A percentile compares a stretch with the other conserved stretches of the same genome.
Conservation (phyloP, 495 filamentous ascomycete genomes). For the Podospora didyma region DNA sequence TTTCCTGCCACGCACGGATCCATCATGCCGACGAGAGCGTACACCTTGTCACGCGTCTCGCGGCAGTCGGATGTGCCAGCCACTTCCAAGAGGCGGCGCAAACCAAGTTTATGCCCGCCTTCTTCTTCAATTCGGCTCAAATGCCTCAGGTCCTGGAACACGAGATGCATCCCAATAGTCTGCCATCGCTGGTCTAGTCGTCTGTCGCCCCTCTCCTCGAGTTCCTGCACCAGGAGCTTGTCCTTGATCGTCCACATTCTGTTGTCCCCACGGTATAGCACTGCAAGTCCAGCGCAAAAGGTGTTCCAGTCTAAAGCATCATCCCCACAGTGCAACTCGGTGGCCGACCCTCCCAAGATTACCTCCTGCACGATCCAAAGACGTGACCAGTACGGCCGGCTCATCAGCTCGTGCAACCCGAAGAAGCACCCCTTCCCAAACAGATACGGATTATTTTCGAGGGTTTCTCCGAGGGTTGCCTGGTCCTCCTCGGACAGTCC, state of each 20-base stretch:
- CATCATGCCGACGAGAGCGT: constrained; percentile 16
- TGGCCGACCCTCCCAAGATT: constrained; percentile 2
- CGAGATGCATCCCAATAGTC: not conserved
- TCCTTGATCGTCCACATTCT: not conserved
- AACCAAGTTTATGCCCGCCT: not conserved
- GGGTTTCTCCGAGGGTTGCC: not conserved
- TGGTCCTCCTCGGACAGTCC: not conserved
- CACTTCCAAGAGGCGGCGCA: not conserved
- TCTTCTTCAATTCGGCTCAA: not conserved
- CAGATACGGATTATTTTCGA: not conserved
- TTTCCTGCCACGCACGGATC: constrained; percentile 1
- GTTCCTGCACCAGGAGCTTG: not conserved
- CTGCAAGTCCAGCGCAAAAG: constrained; percentile 15
- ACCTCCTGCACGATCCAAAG: constrained; percentile 14
- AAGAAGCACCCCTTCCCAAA: not conserved
- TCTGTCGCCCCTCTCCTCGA: not conserved
- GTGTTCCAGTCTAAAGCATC: constrained; percentile 10
- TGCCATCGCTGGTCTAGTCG: not conserved
- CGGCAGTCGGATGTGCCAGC: not conserved
- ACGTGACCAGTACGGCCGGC: constrained; percentile 5
- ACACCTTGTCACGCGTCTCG: not conserved
- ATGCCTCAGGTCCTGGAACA: not conserved
- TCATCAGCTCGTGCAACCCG: constrained; percentile 9
- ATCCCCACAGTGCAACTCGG: constrained; percentile 8
- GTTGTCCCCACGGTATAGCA: not conserved